These are phyloP conservation scores for Fusarium sp. DNA, from an alignment of 2,329 filamentous ascomycete genomes.

Conservation along the genomic window DNA sequence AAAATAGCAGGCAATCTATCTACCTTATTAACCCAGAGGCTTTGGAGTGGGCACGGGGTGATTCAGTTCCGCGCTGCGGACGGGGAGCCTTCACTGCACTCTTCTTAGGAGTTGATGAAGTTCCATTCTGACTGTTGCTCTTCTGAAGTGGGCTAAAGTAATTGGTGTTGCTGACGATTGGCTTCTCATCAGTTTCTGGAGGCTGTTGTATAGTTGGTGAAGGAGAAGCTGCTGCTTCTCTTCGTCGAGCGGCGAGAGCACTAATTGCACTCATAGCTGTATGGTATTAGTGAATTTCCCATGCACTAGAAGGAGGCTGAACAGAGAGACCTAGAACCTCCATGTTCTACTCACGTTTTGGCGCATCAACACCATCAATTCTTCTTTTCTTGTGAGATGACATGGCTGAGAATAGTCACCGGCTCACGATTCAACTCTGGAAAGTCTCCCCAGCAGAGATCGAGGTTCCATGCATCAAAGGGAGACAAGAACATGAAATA, in stretches of 20 bases:
- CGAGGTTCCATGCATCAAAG: background rate
- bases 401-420: slow-evolving; percentile 33
- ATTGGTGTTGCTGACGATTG: slow-evolving; percentile 44
- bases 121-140: slow-evolving; percentile 9
- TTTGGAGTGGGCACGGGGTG: slow-evolving; percentile 25
- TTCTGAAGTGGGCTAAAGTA: slow-evolving; percentile 52
- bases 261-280: slow-evolving; percentile 55
- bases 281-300: background rate
- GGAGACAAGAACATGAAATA: background rate
- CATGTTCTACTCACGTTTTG: slow-evolving; percentile 49
- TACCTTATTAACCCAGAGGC: slow-evolving; percentile 34
- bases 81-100: slow-evolving; percentile 25
- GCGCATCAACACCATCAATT: slow-evolving; percentile 50
- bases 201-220: slow-evolving; percentile 18
- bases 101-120: slow-evolving; percentile 41
- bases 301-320: background rate
- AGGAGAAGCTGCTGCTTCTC: slow-evolving; percentile 38
- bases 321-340: background rate
- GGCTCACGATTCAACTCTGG: background rate
- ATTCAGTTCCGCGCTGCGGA: slow-evolving; percentile 26
- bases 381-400: slow-evolving; percentile 56
- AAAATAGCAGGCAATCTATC: slow-evolving; percentile 17
- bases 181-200: slow-evolving; percentile 41
- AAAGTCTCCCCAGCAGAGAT: background rate
- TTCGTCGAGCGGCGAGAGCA: slow-evolving; percentile 56